Conservation (phyloP, 331 rosid species). For the Quercus lobata region DNA sequence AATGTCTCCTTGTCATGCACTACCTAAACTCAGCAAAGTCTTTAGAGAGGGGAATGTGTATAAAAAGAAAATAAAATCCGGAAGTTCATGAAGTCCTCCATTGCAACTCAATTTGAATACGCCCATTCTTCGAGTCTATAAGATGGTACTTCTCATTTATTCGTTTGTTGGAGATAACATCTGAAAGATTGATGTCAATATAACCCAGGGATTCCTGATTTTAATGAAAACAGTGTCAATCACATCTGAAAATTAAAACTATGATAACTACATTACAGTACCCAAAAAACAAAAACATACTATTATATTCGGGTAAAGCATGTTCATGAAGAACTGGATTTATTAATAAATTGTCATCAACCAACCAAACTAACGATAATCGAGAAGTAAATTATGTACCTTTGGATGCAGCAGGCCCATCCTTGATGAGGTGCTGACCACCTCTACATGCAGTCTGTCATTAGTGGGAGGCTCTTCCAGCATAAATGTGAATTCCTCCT, state of each 20-base stretch:
- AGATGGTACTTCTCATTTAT: constrained; percentile 81
- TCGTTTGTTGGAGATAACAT: constrained; percentile 69
- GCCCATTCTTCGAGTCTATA: constrained; percentile 90
- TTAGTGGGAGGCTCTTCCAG: constrained; percentile 72
- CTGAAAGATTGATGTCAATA: constrained; percentile 54
- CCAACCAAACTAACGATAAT: neutral
- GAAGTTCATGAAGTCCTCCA: constrained; percentile 60
- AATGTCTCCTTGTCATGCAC: neutral
- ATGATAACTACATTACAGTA: neutral
- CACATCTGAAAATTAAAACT: neutral
- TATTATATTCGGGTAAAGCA: no score
- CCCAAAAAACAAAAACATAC: no score
- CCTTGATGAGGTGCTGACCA: constrained; percentile 76
- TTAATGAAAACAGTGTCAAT: constrained; percentile 3
- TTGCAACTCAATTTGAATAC: constrained; percentile 73
- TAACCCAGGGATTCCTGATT: constrained; percentile 79
- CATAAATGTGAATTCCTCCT: constrained; percentile 66
- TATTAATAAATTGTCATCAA: neutral
- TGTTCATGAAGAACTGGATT: neutral
- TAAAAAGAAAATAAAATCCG: neutral
- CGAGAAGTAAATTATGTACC: constrained; percentile 31
- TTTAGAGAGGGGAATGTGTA: no score
- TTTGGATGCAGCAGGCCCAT: constrained; percentile 63
- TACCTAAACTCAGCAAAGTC: neutral
- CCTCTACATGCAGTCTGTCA: constrained; percentile 69